A percentile compares a stretch with the other conserved stretches of the same genome.
Evolutionary conservation across 2,329 filamentous ascomycete genomes (phyloP).

Genomic region (Stachybotrys echinatus): DNA sequence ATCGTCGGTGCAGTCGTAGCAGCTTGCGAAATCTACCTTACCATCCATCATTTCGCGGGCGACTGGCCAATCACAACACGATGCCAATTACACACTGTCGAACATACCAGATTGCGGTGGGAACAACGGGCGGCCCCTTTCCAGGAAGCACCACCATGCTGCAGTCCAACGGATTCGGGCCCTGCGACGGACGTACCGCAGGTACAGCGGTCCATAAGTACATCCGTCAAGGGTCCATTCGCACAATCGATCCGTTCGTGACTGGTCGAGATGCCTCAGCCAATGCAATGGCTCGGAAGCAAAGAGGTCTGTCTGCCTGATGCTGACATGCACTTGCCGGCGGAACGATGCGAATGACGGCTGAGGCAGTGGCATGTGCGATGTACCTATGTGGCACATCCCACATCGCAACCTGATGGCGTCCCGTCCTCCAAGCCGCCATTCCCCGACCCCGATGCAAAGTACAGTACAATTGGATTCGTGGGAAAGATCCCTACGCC

Average conservation of each 20-base stretch:
- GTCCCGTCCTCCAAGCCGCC: too few species aligned
- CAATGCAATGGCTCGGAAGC: not conserved
- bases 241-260: not conserved
- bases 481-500: too few species aligned
- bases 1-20: too few species aligned
- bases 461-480: too few species aligned
- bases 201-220: too few species aligned
- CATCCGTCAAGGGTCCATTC: not conserved
- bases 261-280: not conserved
- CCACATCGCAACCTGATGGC: too few species aligned
- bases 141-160: not conserved
- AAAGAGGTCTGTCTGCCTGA: too few species aligned
- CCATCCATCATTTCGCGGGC: not conserved
- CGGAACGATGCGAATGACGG: not conserved
- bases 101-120: not conserved
- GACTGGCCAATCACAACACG: not conserved
- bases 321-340: not conserved
- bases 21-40: not conserved
- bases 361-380: not conserved
- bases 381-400: too few species aligned
- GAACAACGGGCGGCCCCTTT: not conserved
- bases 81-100: not conserved
- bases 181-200: too few species aligned
- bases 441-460: too few species aligned
- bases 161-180: too few species aligned